These are phyloP conservation scores for Salix purpurea DNA, from an alignment of 345 rosid species.

Conservation along the genomic window DNA sequence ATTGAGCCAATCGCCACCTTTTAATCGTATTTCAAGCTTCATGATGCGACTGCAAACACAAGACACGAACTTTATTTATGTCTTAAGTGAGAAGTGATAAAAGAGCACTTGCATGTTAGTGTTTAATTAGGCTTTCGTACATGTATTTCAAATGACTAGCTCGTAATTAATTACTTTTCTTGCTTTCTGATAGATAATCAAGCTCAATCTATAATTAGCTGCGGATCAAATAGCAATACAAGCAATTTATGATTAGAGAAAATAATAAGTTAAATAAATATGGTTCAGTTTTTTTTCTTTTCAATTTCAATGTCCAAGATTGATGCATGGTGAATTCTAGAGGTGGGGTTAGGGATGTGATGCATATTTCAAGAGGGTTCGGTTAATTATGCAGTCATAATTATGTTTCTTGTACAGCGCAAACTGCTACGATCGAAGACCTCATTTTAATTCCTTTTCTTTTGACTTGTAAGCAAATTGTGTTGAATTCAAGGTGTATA, in stretches of 20 bases:
- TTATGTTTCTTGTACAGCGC: not conserved
- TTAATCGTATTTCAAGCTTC: not conserved
- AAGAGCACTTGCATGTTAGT: not conserved
- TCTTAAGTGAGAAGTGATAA: not conserved
- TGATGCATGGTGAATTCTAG: no score
- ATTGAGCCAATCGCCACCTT: conserved; percentile 6
- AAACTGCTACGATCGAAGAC: not conserved
- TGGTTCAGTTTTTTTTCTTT: no score
- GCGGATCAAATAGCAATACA: no score
- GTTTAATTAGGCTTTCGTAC: not conserved
- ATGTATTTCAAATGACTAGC: no score
- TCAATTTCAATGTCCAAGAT: no score
- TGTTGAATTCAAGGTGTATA: no score
- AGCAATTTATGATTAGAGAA: no score
- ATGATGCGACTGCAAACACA: not conserved
- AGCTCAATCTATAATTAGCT: no score
- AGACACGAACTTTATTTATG: not conserved
- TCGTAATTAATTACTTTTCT: no score
- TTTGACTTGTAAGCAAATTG: not conserved
- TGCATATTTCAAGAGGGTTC: not conserved
- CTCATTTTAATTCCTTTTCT: not conserved
- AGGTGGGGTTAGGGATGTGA: not conserved
- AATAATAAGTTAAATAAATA: no score
- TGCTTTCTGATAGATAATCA: no score
- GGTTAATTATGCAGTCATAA: not conserved